Percentiles rank a stretch among this genome's conserved stretches.
phyloP scores from a whole-genome alignment of 2,329 filamentous ascomycete genomes.

The Diaporthe australafricana region DNA sequence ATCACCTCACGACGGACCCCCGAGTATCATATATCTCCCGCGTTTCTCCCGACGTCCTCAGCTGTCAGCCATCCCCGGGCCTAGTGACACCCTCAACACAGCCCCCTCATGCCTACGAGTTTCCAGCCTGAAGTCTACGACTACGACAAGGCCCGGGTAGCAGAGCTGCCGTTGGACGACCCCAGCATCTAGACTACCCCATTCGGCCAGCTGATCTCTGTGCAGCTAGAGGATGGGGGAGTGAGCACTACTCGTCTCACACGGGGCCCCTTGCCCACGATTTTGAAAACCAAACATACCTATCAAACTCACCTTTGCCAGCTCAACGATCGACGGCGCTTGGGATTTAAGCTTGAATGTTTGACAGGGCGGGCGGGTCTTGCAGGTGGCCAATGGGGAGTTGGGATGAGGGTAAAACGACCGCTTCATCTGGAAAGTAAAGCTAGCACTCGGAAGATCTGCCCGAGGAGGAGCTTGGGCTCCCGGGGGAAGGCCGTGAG shows the following conservation, averaged over 20 bases:
- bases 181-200: slow-evolving; percentile 2
- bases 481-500: neutral
- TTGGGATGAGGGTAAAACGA: slow-evolving; percentile 19
- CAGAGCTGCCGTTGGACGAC: slow-evolving; percentile 18
- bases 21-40: slow-evolving; percentile 2
- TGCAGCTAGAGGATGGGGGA: neutral
- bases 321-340: neutral
- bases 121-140: slow-evolving; percentile 28
- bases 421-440: slow-evolving; percentile 24
- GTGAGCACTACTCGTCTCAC: slow-evolving; percentile 3
- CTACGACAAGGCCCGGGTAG: slow-evolving; percentile 23
- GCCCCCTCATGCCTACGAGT: slow-evolving; percentile 2
- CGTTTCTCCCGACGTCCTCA: neutral
- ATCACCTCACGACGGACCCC: neutral
- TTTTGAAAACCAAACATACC: neutral
- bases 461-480: neutral
- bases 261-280: slow-evolving; percentile 3
- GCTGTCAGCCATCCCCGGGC: neutral
- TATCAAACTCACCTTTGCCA: neutral
- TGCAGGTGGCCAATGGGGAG: slow-evolving; percentile 17
- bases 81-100: slow-evolving; percentile 4
- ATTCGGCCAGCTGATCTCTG: slow-evolving; percentile 15
- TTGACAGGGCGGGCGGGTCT: neutral
- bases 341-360: slow-evolving; percentile 20
- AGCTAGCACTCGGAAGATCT: slow-evolving; percentile 22